Conservation (phyloP, 2,329 filamentous ascomycete genomes). For the Diaporthe destruens region DNA sequence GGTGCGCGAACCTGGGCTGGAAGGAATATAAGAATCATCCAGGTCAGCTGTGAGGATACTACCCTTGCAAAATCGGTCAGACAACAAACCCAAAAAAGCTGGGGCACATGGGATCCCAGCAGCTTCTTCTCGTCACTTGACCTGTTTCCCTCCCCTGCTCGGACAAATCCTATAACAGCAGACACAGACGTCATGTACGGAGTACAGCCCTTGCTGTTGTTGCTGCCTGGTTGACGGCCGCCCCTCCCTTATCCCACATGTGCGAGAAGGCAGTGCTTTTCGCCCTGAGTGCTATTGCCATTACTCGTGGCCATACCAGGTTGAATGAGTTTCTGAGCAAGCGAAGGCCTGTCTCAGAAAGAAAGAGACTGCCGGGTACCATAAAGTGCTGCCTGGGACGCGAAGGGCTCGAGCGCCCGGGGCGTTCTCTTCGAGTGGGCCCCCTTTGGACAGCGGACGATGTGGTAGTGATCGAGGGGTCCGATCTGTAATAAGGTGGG, state of each 20-base stretch:
- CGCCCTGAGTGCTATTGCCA: background rate
- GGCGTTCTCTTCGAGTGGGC: constrained; percentile 4
- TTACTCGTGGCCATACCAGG: constrained; percentile 14
- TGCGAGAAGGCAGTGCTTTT: background rate
- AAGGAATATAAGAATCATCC: constrained; percentile 6
- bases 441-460: background rate
- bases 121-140: constrained; percentile 27
- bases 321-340: background rate
- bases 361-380: background rate
- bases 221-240: background rate
- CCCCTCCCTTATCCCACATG: background rate
- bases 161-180: background rate
- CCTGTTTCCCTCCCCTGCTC: background rate
- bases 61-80: constrained; percentile 4
- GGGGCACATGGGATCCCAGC: constrained; percentile 5
- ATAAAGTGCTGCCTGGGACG: constrained; percentile 25
- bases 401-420: constrained; percentile 10
- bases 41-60: background rate
- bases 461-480: constrained; percentile 1
- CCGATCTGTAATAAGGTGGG: constrained; percentile 4
- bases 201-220: background rate
- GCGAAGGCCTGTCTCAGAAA: constrained; percentile 5
- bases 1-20: background rate
- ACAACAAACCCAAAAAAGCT: background rate
- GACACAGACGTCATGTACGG: background rate